Conservation (phyloP, 2,329 filamentous ascomycete genomes). For the Aspergillus transmontanensis region DNA sequence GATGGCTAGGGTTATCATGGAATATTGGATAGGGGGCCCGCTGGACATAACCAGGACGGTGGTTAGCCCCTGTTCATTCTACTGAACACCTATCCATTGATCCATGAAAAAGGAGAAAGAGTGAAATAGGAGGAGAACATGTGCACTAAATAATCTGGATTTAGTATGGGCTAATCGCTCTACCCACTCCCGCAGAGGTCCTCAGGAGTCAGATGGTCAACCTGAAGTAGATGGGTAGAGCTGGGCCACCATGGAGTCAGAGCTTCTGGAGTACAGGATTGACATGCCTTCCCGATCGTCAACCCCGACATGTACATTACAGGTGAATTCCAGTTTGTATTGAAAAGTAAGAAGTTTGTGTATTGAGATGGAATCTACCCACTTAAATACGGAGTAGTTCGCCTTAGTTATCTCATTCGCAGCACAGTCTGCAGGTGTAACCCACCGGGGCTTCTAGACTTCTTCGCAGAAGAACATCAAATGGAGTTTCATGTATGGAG, state of each 20-base stretch:
- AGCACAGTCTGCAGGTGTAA: background rate
- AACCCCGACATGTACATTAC: background rate
- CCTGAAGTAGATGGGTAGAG: background rate
- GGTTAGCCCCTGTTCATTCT: background rate
- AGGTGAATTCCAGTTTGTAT: background rate
- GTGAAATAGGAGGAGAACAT: too few relatives aligned
- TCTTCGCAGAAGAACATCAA: background rate
- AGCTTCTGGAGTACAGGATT: background rate
- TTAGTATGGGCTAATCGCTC: background rate
- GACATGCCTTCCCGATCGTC: background rate
- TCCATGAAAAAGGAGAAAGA: background rate
- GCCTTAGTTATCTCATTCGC: background rate
- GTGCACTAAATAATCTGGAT: background rate
- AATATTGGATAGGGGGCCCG: background rate
- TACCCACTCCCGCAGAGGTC: background rate
- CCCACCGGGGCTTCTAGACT: background rate
- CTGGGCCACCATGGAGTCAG: background rate
- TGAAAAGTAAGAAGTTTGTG: background rate
- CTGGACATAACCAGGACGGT: background rate
- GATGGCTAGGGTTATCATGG: background rate
- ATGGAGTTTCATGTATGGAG: background rate
- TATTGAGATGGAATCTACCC: background rate
- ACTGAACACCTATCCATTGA: background rate
- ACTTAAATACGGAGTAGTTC: background rate
- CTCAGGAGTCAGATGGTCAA: background rate